Base-by-base conservation (phyloP, 2,329 filamentous ascomycete species). In the Magnaporthiopsis rhizophila region DNA sequence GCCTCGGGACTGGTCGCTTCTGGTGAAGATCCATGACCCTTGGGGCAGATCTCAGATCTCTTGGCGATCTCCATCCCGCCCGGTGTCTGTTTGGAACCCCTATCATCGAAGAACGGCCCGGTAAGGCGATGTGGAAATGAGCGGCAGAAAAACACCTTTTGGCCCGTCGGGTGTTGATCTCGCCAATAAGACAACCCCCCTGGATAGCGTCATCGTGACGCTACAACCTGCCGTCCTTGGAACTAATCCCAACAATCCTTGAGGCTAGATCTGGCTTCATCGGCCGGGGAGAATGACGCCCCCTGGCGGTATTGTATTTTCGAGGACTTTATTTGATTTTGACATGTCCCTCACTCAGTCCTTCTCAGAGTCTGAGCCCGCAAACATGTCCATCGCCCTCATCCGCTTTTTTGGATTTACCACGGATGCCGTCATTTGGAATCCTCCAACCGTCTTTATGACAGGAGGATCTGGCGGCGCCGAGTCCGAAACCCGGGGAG, bases 381-480 rank as follows among this genome's bases (percentile, higher is more conserved):
- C 90, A 83, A 95, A 96, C 90, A 95, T 93, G 72, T 95, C 91
- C 69, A 90, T 89, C 5, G 91, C 90, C 69, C 87, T 86, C 75
- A 91, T 89, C 67, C 89, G 83, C 84, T 89, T 69, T 84, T 80
- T 68, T 79, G 71, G 65, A 72, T 66, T 71, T 70, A 66, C 61
- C 9, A 71, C 69, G 36, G 66, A 67, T 28, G 60, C 66, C 15
- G 64, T 68, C 65, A 70, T 70, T 68, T 68, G 70, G 67, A 69
- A 72, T 38, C 69, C 70, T 28, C 67, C 72, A 45, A 68, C 68
- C 24, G 66, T 56, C 32, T 36, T 62, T 32, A 11, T 58, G 26
- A 62, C 45, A 8, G 38, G 61, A 3, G 50, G 61, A 6, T 30
- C 11, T 30, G 57, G 12, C 21, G 13, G 8, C 21, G 26, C 57